Evolutionary conservation across 1,139 yeast genomes (phyloP).

Genomic region (Sugiyamaella xylanicola): DNA sequence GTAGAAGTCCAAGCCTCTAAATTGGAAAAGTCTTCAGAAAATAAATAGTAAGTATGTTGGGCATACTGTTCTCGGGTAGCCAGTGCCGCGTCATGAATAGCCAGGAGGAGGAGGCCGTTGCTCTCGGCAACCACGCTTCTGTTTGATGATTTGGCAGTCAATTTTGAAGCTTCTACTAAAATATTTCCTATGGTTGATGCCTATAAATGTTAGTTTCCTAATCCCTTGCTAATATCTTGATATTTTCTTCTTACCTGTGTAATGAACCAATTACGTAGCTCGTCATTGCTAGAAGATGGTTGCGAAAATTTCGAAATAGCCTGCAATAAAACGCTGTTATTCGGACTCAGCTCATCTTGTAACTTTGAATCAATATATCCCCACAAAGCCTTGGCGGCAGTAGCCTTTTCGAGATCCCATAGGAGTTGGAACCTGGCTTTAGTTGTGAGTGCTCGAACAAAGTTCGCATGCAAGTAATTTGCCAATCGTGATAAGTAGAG

Average conservation of each 20-base stretch:
- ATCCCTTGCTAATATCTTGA: no score
- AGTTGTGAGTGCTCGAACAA: conserved; percentile 44
- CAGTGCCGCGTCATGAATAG: conserved; percentile 37
- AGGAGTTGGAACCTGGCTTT: conserved; percentile 46
- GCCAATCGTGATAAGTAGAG: conserved; percentile 49
- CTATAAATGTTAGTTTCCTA: conserved; percentile 6
- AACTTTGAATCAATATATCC: conserved; percentile 31
- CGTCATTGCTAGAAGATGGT: conserved; percentile 24
- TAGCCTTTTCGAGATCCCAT: conserved; percentile 57
- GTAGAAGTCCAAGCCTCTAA: conserved; percentile 42
- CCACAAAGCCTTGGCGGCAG: conserved; percentile 59
- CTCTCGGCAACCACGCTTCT: conserved; percentile 33
- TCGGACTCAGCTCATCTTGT: neutral
- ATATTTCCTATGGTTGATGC: conserved; percentile 7
- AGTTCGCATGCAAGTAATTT: conserved; percentile 52
- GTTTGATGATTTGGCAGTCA: conserved; percentile 12
- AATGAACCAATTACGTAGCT: conserved; percentile 36
- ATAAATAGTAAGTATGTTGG: conserved; percentile 29
- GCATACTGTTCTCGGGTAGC: conserved; percentile 29
- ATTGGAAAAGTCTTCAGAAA: conserved; percentile 25
- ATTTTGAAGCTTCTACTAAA: conserved; percentile 17
- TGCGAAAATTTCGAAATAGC: conserved; percentile 3
- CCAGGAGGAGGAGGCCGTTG: conserved; percentile 36
- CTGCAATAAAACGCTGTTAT: neutral
- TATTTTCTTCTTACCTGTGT: conserved; percentile 29